Percentiles rank a stretch among this genome's conserved stretches.
These are phyloP conservation scores for Yamadazyma akitaensis DNA, from an alignment of 805 yeast species.

Conservation along the genomic window DNA sequence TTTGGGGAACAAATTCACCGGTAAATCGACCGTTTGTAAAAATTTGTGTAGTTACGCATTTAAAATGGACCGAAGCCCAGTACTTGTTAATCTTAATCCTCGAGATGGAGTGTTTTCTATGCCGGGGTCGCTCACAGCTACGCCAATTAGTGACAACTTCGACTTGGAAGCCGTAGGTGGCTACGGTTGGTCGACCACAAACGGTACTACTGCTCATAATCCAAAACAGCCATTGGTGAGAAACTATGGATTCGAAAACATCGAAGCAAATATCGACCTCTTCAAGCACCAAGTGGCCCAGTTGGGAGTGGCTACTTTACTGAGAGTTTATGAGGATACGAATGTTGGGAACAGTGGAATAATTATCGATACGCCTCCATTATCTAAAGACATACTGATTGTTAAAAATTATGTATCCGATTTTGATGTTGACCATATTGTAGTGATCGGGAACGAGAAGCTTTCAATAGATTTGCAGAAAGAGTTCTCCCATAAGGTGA, in stretches of 20 bases:
- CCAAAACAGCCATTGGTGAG: conserved; percentile 90
- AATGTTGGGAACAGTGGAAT: conserved; percentile 49
- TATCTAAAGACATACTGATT: conserved; percentile 46
- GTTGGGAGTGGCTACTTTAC: conserved; percentile 47
- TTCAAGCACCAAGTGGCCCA: conserved; percentile 50
- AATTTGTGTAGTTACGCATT: conserved; percentile 72
- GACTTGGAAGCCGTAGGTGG: conserved; percentile 70
- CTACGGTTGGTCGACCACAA: conserved; percentile 64
- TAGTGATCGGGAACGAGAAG: conserved; percentile 76
- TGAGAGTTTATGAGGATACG: conserved; percentile 51
- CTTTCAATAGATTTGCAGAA: conserved; percentile 60
- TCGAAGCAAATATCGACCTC: conserved; percentile 52
- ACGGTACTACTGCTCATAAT: conserved; percentile 73
- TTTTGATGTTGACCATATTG: conserved; percentile 57
- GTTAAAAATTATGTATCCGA: conserved; percentile 57
- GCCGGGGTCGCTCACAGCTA: conserved; percentile 84
- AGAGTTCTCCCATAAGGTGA: conserved; percentile 36
- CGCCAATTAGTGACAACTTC: conserved; percentile 74
- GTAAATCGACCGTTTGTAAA: conserved; percentile 75
- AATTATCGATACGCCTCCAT: conserved; percentile 73
- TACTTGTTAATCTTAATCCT: conserved; percentile 80
- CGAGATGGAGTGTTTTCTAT: conserved; percentile 62
- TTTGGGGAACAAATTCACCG: conserved; percentile 68
- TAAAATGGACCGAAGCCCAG: conserved; percentile 63
- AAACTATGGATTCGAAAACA: conserved; percentile 67